A percentile compares a stretch with the other conserved stretches of the same genome.
Evolutionary conservation across 805 yeast species (phyloP).

Genomic region (Saccharomycopsis sp.): DNA sequence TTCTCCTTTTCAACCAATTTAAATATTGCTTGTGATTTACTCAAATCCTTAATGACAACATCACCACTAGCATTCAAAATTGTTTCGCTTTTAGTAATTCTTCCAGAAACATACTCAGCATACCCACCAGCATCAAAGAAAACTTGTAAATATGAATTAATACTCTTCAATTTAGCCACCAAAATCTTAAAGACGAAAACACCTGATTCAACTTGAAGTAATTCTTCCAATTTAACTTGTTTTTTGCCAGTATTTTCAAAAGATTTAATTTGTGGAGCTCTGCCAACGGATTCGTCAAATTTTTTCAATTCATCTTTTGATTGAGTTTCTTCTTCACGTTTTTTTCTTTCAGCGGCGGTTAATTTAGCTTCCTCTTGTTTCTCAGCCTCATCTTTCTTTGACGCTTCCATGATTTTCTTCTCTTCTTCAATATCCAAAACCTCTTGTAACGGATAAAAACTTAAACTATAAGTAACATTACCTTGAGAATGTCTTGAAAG

Average conservation of each 20-base stretch:
- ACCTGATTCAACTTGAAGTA: conserved; percentile 61
- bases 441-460: conserved; percentile 80
- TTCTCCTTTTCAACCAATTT: conserved; percentile 51
- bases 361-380: conserved; percentile 28
- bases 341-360: conserved; percentile 26
- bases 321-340: conserved; percentile 26
- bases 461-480: conserved; percentile 57
- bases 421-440: conserved; percentile 73
- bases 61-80: conserved; percentile 57
- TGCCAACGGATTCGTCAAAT: conserved; percentile 31
- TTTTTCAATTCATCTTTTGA: conserved; percentile 28
- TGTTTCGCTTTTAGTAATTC: conserved; percentile 32
- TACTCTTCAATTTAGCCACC: conserved; percentile 48
- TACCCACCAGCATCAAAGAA: conserved; percentile 72
- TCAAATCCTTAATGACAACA: conserved; percentile 68
- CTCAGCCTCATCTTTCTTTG: conserved; percentile 32
- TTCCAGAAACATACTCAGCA: conserved; percentile 52
- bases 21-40: conserved; percentile 59
- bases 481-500: conserved; percentile 75
- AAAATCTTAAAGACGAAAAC: conserved; percentile 61
- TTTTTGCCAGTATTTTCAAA: conserved; percentile 32
- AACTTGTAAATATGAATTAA: conserved; percentile 62
- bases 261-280: conserved; percentile 23
- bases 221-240: conserved; percentile 51
- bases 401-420: conserved; percentile 44